These are phyloP conservation scores for Nitzschia sp. DNA, from an alignment of 108 stramenopile genomes.

Conservation along the genomic window DNA sequence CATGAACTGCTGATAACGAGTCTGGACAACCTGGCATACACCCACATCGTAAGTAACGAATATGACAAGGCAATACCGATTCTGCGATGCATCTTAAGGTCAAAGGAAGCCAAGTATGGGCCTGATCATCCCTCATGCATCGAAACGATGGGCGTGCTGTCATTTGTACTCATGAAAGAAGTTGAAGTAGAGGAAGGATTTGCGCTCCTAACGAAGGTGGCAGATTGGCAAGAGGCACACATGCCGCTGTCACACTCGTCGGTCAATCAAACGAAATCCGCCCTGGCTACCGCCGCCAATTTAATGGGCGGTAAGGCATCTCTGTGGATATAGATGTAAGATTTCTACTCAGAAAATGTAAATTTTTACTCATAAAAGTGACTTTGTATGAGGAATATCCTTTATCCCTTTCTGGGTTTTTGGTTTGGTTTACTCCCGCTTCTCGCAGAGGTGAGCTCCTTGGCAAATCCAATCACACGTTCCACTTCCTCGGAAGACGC, in stretches of 20 bases:
- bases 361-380: background rate
- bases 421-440: background rate
- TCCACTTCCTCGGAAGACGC: conserved; percentile 63
- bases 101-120: conserved; percentile 43
- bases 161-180: conserved; percentile 22
- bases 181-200: conserved; percentile 37
- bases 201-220: conserved; percentile 29
- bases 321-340: conserved; percentile 28
- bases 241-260: conserved; percentile 33
- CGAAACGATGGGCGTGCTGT: conserved; percentile 53
- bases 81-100: conserved; percentile 31
- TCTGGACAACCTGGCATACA: conserved; percentile 40
- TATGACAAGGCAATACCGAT: conserved; percentile 36
- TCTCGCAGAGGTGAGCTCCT: conserved; percentile 44
- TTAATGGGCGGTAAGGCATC: conserved; percentile 7
- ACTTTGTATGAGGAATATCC: background rate
- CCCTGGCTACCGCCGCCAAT: conserved; percentile 17
- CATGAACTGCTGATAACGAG: conserved; percentile 35
- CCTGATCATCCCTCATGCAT: conserved; percentile 25
- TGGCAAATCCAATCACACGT: conserved; percentile 54
- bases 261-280: conserved; percentile 23
- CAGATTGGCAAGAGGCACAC: conserved; percentile 44
- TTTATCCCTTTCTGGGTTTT: conserved; percentile 11
- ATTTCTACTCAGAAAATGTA: background rate
- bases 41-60: conserved; percentile 34